Evolutionary conservation across 495 filamentous ascomycete species (phyloP), one percentile per base, ranked within the genome.

Genomic region (Lophium mytilinum): DNA sequence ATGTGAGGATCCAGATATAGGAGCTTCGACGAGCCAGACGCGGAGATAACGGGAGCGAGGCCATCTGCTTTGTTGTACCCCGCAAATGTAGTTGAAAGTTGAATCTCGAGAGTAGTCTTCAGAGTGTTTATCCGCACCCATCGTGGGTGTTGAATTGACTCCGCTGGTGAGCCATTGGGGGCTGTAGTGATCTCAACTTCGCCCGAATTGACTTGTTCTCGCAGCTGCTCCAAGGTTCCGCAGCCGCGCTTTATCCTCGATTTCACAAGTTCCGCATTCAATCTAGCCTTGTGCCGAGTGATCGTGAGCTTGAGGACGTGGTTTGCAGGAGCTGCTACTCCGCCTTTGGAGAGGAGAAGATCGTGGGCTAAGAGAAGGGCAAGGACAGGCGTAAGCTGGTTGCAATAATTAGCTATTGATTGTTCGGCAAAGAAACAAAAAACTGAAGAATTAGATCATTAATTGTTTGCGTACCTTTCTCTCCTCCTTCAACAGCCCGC

Each of bases 111-210:
- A 0, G 78, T 83, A 10, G 83, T 83, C 50, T 83, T 85, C 14
- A 96, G 69, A 3, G 84, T 81, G 62, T 97, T 98, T 33, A 97
- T 77, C 3, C 93, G 82, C 7, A 94, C 82, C 93, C 93, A 98
- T 47, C 92, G 82, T 1, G 90, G 90, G 66, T 90, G 75, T 35
- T 17, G 11, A 14, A n/a, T 33, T 43, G 41, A n/a, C 11, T 12
- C 41, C 46, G 19, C 49, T 18, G 21, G 19, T n/a, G 9, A 10
- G 19, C 19, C 43, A 14, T 58, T 43, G 21, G 17, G 33, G 51
- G 30, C 41, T 17, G 14, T 37, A 15, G 39, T 37, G 9, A 50
- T n/a, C 4, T 46, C 37, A 24, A 15, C 15, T 11, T 9, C 66
- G 17, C 64, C 64, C 46, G 72, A 51, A 36, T 81, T 75, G 9